Percentiles rank a stretch among this genome's conserved stretches.
Conservation (phyloP, 306 rosid genomes). For the Abrus pulchellus region DNA sequence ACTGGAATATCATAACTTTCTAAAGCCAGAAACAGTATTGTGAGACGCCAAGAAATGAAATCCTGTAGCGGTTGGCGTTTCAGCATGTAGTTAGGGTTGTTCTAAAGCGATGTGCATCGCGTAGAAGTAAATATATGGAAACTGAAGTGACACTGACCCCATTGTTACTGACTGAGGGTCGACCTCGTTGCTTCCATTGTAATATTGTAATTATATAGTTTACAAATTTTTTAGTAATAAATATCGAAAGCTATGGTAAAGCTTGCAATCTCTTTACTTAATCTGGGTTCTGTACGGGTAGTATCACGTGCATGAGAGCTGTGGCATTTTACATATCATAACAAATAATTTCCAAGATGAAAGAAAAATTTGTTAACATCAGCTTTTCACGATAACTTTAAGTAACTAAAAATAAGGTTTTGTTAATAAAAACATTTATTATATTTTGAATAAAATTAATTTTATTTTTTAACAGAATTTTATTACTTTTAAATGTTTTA, state of each 20-base stretch:
- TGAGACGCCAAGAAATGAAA: conserved; percentile 43
- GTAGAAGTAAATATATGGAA: conserved; percentile 24
- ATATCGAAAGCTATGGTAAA: conserved; percentile 28
- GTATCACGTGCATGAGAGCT: neutral
- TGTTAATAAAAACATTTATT: no score
- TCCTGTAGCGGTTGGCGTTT: conserved; percentile 23
- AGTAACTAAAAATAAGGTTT: no score
- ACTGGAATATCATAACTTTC: conserved; percentile 79
- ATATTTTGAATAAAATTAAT: no score
- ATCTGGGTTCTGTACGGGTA: neutral
- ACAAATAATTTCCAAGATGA: no score
- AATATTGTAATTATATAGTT: conserved; percentile 46
- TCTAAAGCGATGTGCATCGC: conserved; percentile 6
- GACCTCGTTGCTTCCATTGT: conserved; percentile 42
- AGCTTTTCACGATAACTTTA: no score
- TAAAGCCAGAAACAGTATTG: conserved; percentile 67
- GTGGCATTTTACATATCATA: neutral
- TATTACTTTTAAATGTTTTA: no score
- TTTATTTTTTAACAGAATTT: no score
- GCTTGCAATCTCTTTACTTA: neutral
- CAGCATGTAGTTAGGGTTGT: conserved; percentile 30
- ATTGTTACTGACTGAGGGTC: conserved; percentile 27
- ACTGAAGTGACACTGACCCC: conserved; percentile 26
- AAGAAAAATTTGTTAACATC: no score
- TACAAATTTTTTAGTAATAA: conserved; percentile 20